Base-by-base conservation (phyloP, 2,329 filamentous ascomycete genomes). In the Gyromitra esculenta region DNA sequence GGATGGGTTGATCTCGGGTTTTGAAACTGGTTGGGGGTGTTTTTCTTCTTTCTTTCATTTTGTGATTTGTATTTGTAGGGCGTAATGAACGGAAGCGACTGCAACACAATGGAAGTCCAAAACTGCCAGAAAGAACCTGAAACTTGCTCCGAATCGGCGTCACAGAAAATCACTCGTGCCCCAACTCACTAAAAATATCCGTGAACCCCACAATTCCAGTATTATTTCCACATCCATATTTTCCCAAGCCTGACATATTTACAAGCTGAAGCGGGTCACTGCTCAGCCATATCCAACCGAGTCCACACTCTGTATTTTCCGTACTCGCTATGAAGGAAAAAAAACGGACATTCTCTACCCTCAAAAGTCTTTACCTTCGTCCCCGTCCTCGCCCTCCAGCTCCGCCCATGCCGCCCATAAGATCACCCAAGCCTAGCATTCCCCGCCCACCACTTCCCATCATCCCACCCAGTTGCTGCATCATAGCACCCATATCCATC, bases 401-500 rank as follows among this genome's bases (percentile, higher is more conserved):
- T 84, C 87, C 87, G 6, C 88, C 87, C 87, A 90, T 89, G 31
- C 88, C 82, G n/a, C 76, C 84, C 84, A 80, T 86, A 85, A 81
- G 35, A 50, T 69, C 50, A 1, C 63, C 70, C 25, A 77, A 39
- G 7, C 62, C 65, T 9, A 64, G 71, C 41, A 68, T 68, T 11
- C 71, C 71, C 43, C 25, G 37, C 5, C 85, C 84, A 67, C 82
- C 83, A 48, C 84, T 85, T 41, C 85, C 85, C 83, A 86, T 85
- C 82, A 85, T 82, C 21, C 83, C 82, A 48, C 84, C 88, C 88
- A 91, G 90, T 81, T 90, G 88, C 83, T 87, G 86, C 91, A 92
- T 87, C 92, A 96, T 93, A 54, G 65, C 66, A 11, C 73, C 56
- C 89, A 96, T 91, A 78, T 91, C 90, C 84, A 91, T 88, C 75